Base-by-base conservation (phyloP, 2,329 filamentous ascomycete species). In the Cladosporium sp. region DNA sequence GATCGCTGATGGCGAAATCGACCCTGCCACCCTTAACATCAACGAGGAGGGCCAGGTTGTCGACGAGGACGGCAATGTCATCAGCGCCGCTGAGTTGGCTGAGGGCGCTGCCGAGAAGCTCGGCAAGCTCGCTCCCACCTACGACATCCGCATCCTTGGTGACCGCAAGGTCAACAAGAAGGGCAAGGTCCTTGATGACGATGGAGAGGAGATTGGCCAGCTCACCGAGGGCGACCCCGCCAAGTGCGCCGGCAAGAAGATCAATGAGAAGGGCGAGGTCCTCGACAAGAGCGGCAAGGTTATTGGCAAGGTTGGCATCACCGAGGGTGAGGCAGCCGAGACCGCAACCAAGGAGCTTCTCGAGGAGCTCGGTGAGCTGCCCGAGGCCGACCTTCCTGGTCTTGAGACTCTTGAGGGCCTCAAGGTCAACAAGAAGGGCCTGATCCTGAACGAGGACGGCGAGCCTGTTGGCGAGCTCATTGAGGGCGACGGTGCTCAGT, bases 401-500 rank as follows among this genome's bases (percentile, higher is more conserved):
- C 61, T 78, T 12, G 69, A 75, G 22, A 69, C 70, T 40, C 64
- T 78, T 45, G 69, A 79, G 54, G 73, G 77, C 47, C 65, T 78
- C 30, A 79, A 79, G 67, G 76, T 79, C 68, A 79, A 79, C 67
- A 79, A 79, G 72, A 78, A 78, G 67, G 77, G 77, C 39, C 68
- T 75, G 58, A 69, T 77, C 45, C 66, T 77, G 30, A 71, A 75
- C 56, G 74, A 77, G 57, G 75, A 77, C 46, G 76, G 76, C 19
- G 77, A 79, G 52, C 65, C 70, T 6, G 76, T 79, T 56, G 77
- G 75, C 27, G 73, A 77, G 58, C 72, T 79, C 36, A 62, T 67
- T 35, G 75, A 78, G 56, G 83, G 83, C 36, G 77, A 84, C 46
- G 65, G 84, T 11, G 66, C 75, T 12, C 79, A 83, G 54, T 84